Conservation (phyloP, 1,139 yeast species). For the Starmera stellimalicola region DNA sequence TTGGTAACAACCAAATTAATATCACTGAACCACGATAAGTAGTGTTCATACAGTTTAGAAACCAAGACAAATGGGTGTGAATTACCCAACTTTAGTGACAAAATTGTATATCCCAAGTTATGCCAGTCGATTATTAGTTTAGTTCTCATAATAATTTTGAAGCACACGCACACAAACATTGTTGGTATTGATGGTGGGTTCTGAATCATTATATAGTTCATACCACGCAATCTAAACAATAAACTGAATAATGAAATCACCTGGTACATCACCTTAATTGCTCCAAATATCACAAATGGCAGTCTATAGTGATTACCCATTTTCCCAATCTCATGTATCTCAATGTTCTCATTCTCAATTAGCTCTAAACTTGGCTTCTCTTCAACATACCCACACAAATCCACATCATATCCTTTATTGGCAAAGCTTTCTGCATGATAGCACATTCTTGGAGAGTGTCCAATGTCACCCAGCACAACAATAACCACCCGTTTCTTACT, state of each 20-base stretch:
- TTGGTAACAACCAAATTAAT: constrained; percentile 76
- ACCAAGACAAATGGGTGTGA: constrained; percentile 54
- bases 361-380: constrained; percentile 43
- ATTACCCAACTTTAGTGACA: constrained; percentile 50
- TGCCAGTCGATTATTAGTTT: constrained; percentile 91
- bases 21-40: constrained; percentile 53
- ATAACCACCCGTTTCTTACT: constrained; percentile 51
- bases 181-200: constrained; percentile 94
- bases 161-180: constrained; percentile 51
- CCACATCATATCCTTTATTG: constrained; percentile 61
- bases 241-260: constrained; percentile 34
- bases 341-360: constrained; percentile 41
- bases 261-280: constrained; percentile 52
- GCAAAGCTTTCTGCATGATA: constrained; percentile 82
- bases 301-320: constrained; percentile 32
- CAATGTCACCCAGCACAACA: constrained; percentile 85
- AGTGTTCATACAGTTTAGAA: constrained; percentile 47
- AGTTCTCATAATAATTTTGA: constrained; percentile 44
- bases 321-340: constrained; percentile 39
- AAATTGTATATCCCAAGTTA: constrained; percentile 78
- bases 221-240: constrained; percentile 48
- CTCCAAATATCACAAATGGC: constrained; percentile 53
- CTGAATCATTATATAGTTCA: constrained; percentile 68
- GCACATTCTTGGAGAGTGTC: constrained; percentile 92
- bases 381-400: constrained; percentile 77